Percentiles rank a stretch among this genome's conserved stretches.
These are phyloP conservation scores for Zangia roseola DNA, from an alignment of 768 basidiomycete species.

Conservation along the genomic window DNA sequence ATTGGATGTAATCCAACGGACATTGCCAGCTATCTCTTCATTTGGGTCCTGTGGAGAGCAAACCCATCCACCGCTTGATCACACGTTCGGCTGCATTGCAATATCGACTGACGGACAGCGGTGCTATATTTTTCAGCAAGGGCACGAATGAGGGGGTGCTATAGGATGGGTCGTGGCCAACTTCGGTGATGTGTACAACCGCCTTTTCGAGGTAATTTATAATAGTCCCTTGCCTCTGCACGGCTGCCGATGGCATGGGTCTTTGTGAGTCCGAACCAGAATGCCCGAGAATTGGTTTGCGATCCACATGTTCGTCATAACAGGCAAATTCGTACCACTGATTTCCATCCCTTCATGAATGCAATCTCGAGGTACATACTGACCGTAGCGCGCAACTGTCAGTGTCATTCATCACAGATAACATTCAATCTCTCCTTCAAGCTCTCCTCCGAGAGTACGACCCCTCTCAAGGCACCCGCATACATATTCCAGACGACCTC, in stretches of 20 bases:
- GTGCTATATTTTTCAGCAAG: constrained; percentile 68
- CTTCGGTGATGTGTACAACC: background rate
- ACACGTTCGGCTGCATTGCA: constrained; percentile 60
- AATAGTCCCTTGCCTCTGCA: background rate
- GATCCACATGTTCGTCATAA: background rate
- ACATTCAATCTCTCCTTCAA: constrained; percentile 41
- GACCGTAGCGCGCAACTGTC: background rate
- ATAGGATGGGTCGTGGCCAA: constrained; percentile 25
- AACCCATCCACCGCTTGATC: constrained; percentile 38
- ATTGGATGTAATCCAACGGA: background rate
- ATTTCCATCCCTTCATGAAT: background rate
- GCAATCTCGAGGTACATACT: background rate
- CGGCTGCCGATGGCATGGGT: background rate
- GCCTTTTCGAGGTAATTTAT: background rate
- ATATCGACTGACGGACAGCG: constrained; percentile 66
- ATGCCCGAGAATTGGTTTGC: too few species aligned
- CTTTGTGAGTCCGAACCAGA: too few species aligned
- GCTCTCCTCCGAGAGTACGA: constrained; percentile 34
- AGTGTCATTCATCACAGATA: constrained; percentile 31
- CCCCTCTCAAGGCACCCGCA: constrained; percentile 34
- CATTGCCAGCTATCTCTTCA: constrained; percentile 60
- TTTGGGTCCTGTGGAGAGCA: constrained; percentile 43
- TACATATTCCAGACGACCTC: constrained; percentile 57
- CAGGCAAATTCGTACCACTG: background rate
- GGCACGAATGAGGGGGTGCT: constrained; percentile 69